Conservation (phyloP, 2,329 filamentous ascomycete species). For the Ophiocordyceps polyrhachis-furcata region DNA sequence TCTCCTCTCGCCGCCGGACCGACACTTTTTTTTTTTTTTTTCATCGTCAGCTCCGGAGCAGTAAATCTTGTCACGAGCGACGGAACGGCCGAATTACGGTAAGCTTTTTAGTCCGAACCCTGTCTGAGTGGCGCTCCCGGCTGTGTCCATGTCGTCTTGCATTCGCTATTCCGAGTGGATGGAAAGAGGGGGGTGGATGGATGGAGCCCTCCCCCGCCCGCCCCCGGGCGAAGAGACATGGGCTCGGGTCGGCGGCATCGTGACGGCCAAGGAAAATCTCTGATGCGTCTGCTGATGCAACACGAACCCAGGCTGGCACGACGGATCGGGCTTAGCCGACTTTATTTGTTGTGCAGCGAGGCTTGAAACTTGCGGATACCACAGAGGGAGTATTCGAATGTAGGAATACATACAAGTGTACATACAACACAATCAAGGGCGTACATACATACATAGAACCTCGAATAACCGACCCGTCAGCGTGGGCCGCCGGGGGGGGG, state of each 20-base stretch:
- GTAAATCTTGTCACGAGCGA: background rate
- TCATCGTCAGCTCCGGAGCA: too few relatives aligned
- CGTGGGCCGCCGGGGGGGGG: background rate
- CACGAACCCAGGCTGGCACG: conserved; percentile 1
- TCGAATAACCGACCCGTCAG: conserved; percentile 14
- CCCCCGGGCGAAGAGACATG: background rate
- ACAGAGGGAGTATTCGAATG: background rate
- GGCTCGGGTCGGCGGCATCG: background rate
- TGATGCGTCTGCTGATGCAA: conserved; percentile 6
- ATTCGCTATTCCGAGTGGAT: background rate
- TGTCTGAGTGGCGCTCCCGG: background rate
- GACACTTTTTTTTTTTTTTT: too few relatives aligned
- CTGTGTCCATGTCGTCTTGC: background rate
- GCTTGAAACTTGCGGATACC: background rate
- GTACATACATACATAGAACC: conserved; percentile 9
- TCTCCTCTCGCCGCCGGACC: background rate
- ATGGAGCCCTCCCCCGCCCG: background rate
- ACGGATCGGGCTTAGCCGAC: background rate
- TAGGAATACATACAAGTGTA: too few relatives aligned
- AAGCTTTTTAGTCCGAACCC: background rate
- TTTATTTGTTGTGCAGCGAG: background rate
- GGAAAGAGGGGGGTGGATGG: background rate
- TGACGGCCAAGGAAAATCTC: conserved; percentile 4
- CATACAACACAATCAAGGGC: background rate
- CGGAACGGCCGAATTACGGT: background rate